These are phyloP conservation scores for Collybia mongolica DNA, from an alignment of 768 basidiomycete species.

Conservation along the genomic window DNA sequence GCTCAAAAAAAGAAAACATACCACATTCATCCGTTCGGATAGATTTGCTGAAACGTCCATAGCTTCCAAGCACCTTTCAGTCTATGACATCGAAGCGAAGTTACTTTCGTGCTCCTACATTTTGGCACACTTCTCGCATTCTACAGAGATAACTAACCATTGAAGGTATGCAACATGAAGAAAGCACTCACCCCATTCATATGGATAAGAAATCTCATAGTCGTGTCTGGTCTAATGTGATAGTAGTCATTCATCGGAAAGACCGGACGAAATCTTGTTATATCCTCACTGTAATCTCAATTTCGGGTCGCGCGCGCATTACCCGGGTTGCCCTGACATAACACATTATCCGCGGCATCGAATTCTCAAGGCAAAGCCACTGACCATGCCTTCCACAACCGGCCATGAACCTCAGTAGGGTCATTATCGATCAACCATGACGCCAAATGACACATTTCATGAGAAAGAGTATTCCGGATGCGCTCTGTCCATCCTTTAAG, in stretches of 20 bases:
- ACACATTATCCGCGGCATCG: neutral
- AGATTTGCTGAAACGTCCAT: constrained; percentile 74
- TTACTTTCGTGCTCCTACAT: constrained; percentile 37
- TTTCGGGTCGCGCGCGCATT: constrained; percentile 66
- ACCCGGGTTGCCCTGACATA: constrained; percentile 63
- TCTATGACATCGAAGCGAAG: neutral
- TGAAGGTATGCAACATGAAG: constrained; percentile 3
- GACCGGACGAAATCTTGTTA: neutral
- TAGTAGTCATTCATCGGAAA: neutral
- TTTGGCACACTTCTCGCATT: constrained; percentile 62
- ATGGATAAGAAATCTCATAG: constrained; percentile 76
- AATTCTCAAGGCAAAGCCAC: constrained; percentile 10
- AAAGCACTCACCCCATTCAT: constrained; percentile 62
- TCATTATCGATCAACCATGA: constrained; percentile 78
- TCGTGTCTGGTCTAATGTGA: constrained; percentile 62
- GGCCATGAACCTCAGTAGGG: constrained; percentile 73
- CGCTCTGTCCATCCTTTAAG: constrained; percentile 48
- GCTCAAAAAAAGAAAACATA: constrained; percentile 27
- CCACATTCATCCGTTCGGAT: constrained; percentile 65
- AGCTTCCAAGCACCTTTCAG: constrained; percentile 36
- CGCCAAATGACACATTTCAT: constrained; percentile 93
- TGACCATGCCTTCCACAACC: constrained; percentile 70
- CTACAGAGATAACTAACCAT: constrained; percentile 29
- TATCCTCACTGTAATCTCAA: constrained; percentile 61
- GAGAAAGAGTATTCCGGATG: constrained; percentile 78